Percentiles rank a stretch among this genome's conserved stretches.
Conservation (phyloP, 257 asterid species). For the Parsonsia alboflavescens region DNA sequence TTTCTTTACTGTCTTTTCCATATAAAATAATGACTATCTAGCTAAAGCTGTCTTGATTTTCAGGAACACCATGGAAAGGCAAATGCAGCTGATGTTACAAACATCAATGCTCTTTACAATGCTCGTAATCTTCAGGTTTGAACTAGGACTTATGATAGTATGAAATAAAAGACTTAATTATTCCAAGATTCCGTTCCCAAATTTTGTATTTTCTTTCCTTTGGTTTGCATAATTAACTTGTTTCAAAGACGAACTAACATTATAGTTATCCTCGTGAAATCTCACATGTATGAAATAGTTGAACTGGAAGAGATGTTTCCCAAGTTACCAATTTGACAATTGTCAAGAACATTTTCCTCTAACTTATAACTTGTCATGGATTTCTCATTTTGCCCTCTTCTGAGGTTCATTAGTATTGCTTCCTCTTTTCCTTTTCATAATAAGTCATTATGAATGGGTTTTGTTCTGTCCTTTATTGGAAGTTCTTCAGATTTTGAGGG, state of each 20-base stretch:
- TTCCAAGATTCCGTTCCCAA: not conserved
- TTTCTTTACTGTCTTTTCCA: not conserved
- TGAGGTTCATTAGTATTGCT: no score
- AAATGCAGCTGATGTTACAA: constrained; percentile 55
- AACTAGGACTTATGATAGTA: not conserved
- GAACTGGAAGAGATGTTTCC: not conserved
- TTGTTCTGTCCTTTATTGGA: no score
- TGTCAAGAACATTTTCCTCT: not conserved
- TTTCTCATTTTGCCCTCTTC: not conserved
- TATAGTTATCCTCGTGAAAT: not conserved
- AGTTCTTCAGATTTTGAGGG: no score
- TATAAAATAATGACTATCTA: not conserved
- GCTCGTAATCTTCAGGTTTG: constrained; percentile 62
- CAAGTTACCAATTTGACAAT: not conserved
- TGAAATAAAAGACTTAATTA: not conserved
- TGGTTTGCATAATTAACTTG: not conserved
- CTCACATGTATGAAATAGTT: not conserved
- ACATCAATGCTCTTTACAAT: constrained; percentile 62
- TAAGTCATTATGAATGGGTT: no score
- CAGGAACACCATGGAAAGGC: constrained; percentile 89
- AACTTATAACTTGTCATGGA: not conserved
- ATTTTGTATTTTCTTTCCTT: not conserved
- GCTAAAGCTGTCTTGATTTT: constrained; percentile 13
- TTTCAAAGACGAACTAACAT: not conserved
- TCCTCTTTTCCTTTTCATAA: no score